Evolutionary conservation across 441 rosid species (phyloP).

Genomic region (Erodium moschatum): DNA sequence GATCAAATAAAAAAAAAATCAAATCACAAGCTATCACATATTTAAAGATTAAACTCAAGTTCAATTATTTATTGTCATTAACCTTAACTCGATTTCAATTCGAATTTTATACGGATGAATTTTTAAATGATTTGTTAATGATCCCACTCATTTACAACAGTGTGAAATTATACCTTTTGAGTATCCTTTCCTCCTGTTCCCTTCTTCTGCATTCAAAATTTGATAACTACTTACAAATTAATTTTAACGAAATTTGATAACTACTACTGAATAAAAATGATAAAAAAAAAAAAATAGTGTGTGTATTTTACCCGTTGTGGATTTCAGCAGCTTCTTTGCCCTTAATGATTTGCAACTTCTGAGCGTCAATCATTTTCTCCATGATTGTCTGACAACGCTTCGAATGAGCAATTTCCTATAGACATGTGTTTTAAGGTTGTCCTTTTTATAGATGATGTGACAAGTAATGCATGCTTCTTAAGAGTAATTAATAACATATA

Average conservation of each 20-base stretch:
- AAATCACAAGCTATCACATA: too few relatives aligned
- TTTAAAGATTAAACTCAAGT: too few relatives aligned
- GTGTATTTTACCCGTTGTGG: background rate
- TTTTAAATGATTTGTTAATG: too few relatives aligned
- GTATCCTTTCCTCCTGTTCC: background rate
- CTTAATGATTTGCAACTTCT: background rate
- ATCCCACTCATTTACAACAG: too few relatives aligned
- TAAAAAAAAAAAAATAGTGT: background rate
- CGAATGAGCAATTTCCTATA: background rate
- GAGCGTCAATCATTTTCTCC: background rate
- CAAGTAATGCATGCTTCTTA: background rate
- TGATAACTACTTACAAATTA: too few relatives aligned
- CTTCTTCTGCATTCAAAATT: background rate
- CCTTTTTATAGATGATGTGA: background rate
- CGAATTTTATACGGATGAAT: too few relatives aligned
- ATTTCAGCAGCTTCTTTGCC: background rate
- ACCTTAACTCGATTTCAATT: too few relatives aligned
- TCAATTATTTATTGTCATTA: too few relatives aligned
- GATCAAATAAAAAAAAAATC: too few relatives aligned
- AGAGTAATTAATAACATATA: background rate
- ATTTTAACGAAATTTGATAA: too few relatives aligned
- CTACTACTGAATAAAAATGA: too few relatives aligned
- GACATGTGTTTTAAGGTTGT: background rate
- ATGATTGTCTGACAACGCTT: background rate
- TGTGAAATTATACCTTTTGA: background rate